Evolutionary conservation across 2,329 filamentous ascomycete species (phyloP).

Genomic region (Intubia oerlemansii): DNA sequence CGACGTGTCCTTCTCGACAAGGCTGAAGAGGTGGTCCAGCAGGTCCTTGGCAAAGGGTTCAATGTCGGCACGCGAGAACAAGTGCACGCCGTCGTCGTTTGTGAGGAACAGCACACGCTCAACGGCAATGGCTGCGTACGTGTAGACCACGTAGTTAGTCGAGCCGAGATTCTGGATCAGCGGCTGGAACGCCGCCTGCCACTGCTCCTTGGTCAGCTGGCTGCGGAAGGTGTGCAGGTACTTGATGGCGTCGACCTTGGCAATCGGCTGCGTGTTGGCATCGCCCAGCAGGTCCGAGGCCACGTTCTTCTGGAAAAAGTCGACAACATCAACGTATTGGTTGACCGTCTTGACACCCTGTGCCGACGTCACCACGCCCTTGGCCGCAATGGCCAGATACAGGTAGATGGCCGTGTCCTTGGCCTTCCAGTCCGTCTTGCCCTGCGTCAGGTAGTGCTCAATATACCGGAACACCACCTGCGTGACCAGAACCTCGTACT

Average conservation of each 20-base stretch:
- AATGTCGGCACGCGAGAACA: conserved; percentile 65
- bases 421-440: conserved; percentile 75
- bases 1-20: conserved; percentile 68
- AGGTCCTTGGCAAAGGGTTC: conserved; percentile 68
- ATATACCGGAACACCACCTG: conserved; percentile 75
- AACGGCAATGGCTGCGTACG: conserved; percentile 90
- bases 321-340: conserved; percentile 65
- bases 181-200: conserved; percentile 73
- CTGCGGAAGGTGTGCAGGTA: conserved; percentile 94
- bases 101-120: conserved; percentile 76
- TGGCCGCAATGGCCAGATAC: conserved; percentile 83
- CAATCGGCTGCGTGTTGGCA: conserved; percentile 51
- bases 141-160: conserved; percentile 89
- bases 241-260: conserved; percentile 96
- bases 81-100: conserved; percentile 50
- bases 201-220: conserved; percentile 78
- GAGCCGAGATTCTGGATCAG: conserved; percentile 82
- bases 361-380: conserved; percentile 66
- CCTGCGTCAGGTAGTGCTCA: conserved; percentile 63
- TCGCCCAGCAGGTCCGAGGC: conserved; percentile 67
- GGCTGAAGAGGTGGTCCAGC: conserved; percentile 69
- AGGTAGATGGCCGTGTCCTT: conserved; percentile 98
- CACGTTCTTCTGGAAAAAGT: conserved; percentile 88
- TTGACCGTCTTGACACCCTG: conserved; percentile 88
- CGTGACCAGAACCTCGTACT: conserved; percentile 71